Conservation (phyloP, 129 eudicot species). For the Chrysanthemum makinoi region DNA sequence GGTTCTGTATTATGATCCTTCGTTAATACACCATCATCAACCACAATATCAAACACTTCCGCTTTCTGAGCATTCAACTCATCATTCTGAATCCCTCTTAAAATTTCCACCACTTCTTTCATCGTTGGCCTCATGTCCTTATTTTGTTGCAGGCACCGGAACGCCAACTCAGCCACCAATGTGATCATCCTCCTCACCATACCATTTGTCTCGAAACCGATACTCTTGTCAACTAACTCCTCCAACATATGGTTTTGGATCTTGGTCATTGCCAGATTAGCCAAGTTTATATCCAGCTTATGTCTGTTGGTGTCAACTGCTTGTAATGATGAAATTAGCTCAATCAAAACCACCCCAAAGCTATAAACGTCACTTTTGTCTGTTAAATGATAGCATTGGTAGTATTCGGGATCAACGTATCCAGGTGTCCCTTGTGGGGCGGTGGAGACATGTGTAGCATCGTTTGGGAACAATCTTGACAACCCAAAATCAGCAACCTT, state of each 20-base stretch:
- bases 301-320: slow-evolving; percentile 85
- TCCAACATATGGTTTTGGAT: slow-evolving; percentile 56
- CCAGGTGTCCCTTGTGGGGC: slow-evolving; percentile 99
- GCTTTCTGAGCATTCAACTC: slow-evolving; percentile 46
- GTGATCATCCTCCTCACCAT: slow-evolving; percentile 60
- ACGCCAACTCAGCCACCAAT: slow-evolving; percentile 71
- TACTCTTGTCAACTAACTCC: slow-evolving; percentile 69
- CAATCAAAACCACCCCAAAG: slow-evolving; percentile 87
- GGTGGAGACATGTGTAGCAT: slow-evolving; percentile 88
- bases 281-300: slow-evolving; percentile 65
- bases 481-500: slow-evolving; percentile 98
- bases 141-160: slow-evolving; percentile 76
- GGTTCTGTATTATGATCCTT: slow-evolving; percentile 39
- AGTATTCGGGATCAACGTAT: slow-evolving; percentile 92
- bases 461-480: slow-evolving; percentile 71
- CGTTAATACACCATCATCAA: slow-evolving; percentile 42
- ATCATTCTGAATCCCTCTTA: slow-evolving; percentile 56
- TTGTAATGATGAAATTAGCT: slow-evolving; percentile 76
- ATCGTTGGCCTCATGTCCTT: slow-evolving; percentile 89
- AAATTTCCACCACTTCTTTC: slow-evolving; percentile 63
- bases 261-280: slow-evolving; percentile 75
- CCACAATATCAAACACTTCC: slow-evolving; percentile 59
- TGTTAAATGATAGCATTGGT: slow-evolving; percentile 74
- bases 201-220: slow-evolving; percentile 53
- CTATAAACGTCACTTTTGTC: slow-evolving; percentile 94